phyloP scores from a whole-genome alignment of 306 rosid species.

The Albizia julibrissin region DNA sequence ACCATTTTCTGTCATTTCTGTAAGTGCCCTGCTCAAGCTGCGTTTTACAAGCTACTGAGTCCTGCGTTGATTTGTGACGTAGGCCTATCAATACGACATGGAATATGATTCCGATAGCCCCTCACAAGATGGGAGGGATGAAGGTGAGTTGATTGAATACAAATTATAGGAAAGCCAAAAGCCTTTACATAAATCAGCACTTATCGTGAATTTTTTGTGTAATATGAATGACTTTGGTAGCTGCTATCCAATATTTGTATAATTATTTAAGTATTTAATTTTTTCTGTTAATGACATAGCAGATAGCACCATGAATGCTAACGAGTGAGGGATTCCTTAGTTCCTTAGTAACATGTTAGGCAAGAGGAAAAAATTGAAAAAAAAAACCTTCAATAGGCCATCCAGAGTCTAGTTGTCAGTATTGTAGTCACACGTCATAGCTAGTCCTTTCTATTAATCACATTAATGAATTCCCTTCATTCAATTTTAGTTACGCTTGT shows the following conservation, averaged over 20 bases:
- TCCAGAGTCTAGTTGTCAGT: conserved; percentile 8
- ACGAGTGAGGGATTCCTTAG: conserved; percentile 21
- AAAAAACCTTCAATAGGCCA: background rate
- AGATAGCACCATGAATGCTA: background rate
- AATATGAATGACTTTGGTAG: background rate
- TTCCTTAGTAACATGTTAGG: conserved; percentile 24
- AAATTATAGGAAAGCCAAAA: background rate
- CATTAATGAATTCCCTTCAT: conserved; percentile 2
- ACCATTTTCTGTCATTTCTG: background rate
- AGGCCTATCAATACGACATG: conserved; percentile 48
- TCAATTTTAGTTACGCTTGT: background rate
- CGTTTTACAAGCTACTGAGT: conserved; percentile 28
- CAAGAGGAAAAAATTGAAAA: background rate
- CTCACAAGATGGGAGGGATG: conserved; percentile 82
- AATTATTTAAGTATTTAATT: background rate
- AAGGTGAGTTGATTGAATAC: conserved; percentile 53
- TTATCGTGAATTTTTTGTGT: background rate
- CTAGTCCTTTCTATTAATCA: conserved; percentile 9
- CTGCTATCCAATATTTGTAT: background rate
- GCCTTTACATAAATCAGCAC: background rate
- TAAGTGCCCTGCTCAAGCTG: conserved; percentile 16
- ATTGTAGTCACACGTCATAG: background rate
- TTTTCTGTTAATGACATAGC: background rate
- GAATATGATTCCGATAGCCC: conserved; percentile 68
- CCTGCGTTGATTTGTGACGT: conserved; percentile 26